Evolutionary conservation across 306 rosid species (phyloP).

Genomic region (Trifolium subterraneum): DNA sequence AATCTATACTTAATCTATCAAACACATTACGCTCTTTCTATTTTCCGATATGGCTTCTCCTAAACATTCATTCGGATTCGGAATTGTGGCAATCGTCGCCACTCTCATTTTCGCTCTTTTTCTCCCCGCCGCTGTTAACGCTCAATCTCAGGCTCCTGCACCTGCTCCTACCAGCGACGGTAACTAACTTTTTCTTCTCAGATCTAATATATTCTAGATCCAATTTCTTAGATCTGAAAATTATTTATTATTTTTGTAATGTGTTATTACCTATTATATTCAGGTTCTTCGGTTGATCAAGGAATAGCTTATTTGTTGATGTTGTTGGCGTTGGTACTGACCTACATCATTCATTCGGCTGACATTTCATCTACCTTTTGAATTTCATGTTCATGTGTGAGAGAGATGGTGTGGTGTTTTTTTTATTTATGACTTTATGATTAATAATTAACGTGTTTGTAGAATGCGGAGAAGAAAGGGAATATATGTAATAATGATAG

Average conservation of each 20-base stretch:
- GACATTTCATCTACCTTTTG: slow-evolving; percentile 51
- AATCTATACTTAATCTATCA: background rate
- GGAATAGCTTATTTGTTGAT: slow-evolving; percentile 71
- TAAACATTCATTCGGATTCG: slow-evolving; percentile 47
- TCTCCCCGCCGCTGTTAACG: slow-evolving; percentile 57
- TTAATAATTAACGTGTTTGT: slow-evolving; percentile 12
- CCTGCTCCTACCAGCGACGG: slow-evolving; percentile 82
- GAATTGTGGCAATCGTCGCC: slow-evolving; percentile 50
- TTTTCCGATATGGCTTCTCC: slow-evolving; percentile 41
- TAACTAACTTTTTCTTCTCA: slow-evolving; percentile 24
- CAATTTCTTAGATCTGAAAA: slow-evolving; percentile 19
- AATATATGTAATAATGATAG: slow-evolving; percentile 16
- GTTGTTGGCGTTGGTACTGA: slow-evolving; percentile 63
- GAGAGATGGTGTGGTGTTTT: background rate
- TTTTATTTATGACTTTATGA: background rate
- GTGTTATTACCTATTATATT: background rate
- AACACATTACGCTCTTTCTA: background rate
- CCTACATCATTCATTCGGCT: slow-evolving; percentile 65
- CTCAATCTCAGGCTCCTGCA: slow-evolving; percentile 60
- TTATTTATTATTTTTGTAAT: background rate
- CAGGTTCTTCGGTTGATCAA: slow-evolving; percentile 71
- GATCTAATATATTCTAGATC: slow-evolving; percentile 29
- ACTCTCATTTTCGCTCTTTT: slow-evolving; percentile 52
- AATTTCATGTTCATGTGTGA: background rate
- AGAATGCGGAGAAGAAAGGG: background rate